Evolutionary conservation across 805 yeast genomes (phyloP).

Genomic region (Cyberlindnera misumaiensis): DNA sequence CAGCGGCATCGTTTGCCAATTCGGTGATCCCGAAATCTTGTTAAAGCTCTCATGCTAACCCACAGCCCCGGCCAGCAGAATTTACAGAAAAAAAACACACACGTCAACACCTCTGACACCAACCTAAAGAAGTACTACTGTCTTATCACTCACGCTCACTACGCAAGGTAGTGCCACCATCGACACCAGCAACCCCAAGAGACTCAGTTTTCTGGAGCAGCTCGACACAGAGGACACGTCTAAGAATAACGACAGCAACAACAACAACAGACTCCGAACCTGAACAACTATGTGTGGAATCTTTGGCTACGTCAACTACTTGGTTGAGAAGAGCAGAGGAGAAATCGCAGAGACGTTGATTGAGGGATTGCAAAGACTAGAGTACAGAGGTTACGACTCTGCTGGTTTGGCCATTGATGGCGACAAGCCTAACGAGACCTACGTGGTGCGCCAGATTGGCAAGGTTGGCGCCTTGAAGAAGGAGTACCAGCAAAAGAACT

Average conservation of each 20-base stretch:
- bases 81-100: too few species aligned
- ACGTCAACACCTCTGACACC: too few species aligned
- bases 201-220: too few species aligned
- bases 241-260: background rate
- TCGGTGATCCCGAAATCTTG: too few species aligned
- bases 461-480: conserved; percentile 78
- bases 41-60: too few species aligned
- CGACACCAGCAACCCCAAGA: too few species aligned
- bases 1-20: too few species aligned
- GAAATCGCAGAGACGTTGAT: conserved; percentile 85
- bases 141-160: too few species aligned
- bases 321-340: conserved; percentile 87
- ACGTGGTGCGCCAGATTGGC: conserved; percentile 80
- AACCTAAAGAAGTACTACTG: too few species aligned
- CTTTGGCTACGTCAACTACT: conserved; percentile 94
- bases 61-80: too few species aligned
- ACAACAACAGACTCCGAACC: background rate
- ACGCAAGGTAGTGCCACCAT: too few species aligned
- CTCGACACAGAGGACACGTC: too few species aligned
- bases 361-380: conserved; percentile 82
- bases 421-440: conserved; percentile 62
- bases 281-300: conserved; percentile 71
- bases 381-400: conserved; percentile 97
- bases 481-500: conserved; percentile 45
- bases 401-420: conserved; percentile 96